Evolutionary conservation across 306 rosid species (phyloP).

Genomic region (Cucurbita ficifolia): DNA sequence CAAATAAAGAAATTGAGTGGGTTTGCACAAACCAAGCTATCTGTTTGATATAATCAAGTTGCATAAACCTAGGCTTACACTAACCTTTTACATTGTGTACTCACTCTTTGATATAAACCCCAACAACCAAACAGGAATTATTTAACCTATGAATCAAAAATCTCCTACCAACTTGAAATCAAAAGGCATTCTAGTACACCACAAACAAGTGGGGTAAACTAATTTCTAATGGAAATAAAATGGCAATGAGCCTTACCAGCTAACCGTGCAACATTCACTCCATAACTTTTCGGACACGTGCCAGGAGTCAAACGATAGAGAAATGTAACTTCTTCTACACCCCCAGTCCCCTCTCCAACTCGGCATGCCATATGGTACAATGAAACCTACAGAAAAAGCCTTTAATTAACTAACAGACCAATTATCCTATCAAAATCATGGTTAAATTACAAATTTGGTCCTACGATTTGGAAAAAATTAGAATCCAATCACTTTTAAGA

Average conservation of each 20-base stretch:
- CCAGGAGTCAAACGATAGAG: slow-evolving; percentile 72
- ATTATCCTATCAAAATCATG: neutral
- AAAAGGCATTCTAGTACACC: neutral
- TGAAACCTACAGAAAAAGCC: slow-evolving; percentile 41
- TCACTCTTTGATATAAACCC: neutral
- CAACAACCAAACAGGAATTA: neutral
- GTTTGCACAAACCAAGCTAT: neutral
- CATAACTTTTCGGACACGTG: slow-evolving; percentile 97
- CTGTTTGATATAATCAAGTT: neutral
- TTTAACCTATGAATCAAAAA: neutral
- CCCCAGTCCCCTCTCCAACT: slow-evolving; percentile 56
- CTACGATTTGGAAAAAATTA: no score
- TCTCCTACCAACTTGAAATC: neutral
- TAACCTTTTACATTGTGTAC: neutral
- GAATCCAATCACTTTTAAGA: no score
- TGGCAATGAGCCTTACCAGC: slow-evolving; percentile 44
- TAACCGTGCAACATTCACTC: slow-evolving; percentile 81
- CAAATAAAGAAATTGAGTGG: neutral
- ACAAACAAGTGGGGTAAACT: neutral
- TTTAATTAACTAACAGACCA: slow-evolving; percentile 13
- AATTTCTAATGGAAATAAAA: neutral
- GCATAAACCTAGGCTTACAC: neutral
- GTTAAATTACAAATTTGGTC: no score
- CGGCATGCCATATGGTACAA: slow-evolving; percentile 92
- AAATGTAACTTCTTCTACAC: slow-evolving; percentile 83